These are phyloP conservation scores for Pseudotsuga menziesii DNA, from an alignment of 75 land plant species.

Conservation along the genomic window DNA sequence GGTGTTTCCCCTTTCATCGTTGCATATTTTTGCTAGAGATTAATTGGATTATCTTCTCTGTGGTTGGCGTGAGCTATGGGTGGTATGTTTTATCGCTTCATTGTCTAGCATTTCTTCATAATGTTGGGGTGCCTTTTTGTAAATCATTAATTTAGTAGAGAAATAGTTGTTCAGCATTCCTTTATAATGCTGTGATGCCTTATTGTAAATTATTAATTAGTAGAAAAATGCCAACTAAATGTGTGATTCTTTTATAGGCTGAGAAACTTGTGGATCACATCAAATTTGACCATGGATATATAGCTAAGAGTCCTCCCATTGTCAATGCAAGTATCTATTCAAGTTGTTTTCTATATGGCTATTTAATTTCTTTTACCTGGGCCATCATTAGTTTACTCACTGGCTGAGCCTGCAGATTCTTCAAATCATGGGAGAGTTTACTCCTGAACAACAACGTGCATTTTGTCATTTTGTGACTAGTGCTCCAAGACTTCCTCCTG, in stretches of 20 bases:
- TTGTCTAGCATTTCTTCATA: too few species aligned
- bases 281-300: constrained; percentile 81
- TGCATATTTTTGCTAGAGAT: constrained; percentile 57
- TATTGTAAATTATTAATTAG: too few species aligned
- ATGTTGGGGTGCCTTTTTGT: too few species aligned
- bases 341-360: too few species aligned
- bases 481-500: constrained; percentile 74
- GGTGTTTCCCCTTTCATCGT: constrained; percentile 40
- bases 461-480: constrained; percentile 86
- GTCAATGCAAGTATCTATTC: too few species aligned
- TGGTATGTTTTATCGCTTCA: too few species aligned
- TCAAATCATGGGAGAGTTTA: constrained; percentile 51
- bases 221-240: too few species aligned
- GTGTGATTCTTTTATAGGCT: neutral
- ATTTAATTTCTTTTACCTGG: too few species aligned
- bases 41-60: constrained; percentile 61
- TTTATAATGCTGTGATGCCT: too few species aligned
- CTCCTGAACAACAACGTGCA: constrained; percentile 27
- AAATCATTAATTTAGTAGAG: too few species aligned
- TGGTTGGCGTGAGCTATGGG: constrained; percentile 58
- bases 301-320: constrained; percentile 29
- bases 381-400: too few species aligned
- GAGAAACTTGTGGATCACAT: constrained; percentile 40
- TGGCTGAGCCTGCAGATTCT: constrained; percentile 14
- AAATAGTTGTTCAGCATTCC: too few species aligned